Conservation (phyloP, 306 rosid species). For the Begonia masoniana region DNA sequence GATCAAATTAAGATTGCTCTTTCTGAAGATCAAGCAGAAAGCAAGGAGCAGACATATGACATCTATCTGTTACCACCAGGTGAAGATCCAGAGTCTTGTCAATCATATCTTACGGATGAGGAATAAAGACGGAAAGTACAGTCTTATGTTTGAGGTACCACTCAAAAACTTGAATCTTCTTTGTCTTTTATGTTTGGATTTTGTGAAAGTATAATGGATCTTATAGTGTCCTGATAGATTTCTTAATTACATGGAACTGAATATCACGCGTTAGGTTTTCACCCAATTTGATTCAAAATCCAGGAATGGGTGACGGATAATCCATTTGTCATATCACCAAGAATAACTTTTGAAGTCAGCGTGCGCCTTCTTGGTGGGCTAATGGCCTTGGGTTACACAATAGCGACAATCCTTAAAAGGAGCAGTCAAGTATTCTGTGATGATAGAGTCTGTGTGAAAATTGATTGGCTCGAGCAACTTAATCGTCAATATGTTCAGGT, state of each 20-base stretch:
- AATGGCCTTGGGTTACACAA: conserved; percentile 98
- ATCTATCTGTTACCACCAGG: conserved; percentile 98
- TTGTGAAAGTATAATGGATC: neutral
- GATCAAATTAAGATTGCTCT: conserved; percentile 64
- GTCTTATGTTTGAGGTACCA: conserved; percentile 99
- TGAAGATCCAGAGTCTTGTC: conserved; percentile 98
- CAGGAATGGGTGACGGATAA: conserved; percentile 99
- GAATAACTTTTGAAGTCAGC: conserved; percentile 98
- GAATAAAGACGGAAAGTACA: conserved; percentile 92
- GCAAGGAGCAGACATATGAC: conserved; percentile 81
- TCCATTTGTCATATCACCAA: conserved; percentile 94
- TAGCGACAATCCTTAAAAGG: conserved; percentile 90
- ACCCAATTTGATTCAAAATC: conserved; percentile 2
- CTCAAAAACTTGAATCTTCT: conserved; percentile 2
- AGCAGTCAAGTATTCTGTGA: conserved; percentile 74
- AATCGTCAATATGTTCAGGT: conserved; percentile 92
- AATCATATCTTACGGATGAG: conserved; percentile 98
- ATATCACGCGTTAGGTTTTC: no score
- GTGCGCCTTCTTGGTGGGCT: conserved; percentile 99
- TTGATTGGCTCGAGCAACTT: conserved; percentile 95
- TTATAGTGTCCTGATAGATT: neutral
- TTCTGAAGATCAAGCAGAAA: conserved; percentile 63
- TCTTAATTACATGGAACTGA: no score
- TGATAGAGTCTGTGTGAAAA: conserved; percentile 63
- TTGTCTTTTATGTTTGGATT: neutral